Percentiles rank a stretch among this genome's conserved stretches.
Evolutionary conservation across 2,329 filamentous ascomycete genomes (phyloP).

Genomic region (Diaporthe citri): DNA sequence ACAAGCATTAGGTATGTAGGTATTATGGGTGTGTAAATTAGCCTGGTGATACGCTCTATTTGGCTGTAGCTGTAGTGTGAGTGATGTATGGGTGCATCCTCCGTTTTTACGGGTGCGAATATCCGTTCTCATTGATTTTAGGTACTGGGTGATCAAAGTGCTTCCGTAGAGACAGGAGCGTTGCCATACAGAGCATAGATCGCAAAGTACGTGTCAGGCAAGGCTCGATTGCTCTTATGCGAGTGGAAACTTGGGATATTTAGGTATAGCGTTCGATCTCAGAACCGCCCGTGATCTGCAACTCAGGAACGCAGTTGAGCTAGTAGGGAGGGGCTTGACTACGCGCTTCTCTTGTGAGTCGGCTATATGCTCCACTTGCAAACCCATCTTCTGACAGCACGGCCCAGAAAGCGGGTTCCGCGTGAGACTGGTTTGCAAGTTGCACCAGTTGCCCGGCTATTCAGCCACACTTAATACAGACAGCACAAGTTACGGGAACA

Average conservation of each 20-base stretch:
- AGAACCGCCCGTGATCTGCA: background rate
- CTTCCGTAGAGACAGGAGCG: background rate
- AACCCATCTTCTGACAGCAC: background rate
- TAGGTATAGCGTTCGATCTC: background rate
- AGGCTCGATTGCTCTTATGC: background rate
- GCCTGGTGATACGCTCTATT: no score
- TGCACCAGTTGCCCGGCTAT: background rate
- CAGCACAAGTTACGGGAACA: background rate
- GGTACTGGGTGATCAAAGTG: background rate
- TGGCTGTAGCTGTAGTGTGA: no score
- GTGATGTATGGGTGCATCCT: no score
- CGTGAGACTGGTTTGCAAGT: constrained; percentile 16
- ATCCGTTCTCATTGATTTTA: no score
- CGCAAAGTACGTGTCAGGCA: no score
- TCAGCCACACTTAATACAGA: background rate
- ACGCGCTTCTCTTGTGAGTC: background rate
- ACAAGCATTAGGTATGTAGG: no score
- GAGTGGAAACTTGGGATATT: background rate
- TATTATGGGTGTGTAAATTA: no score
- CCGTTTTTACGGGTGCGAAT: no score
- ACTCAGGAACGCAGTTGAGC: background rate
- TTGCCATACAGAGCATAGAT: no score
- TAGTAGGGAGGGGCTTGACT: no score
- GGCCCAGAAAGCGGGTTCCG: background rate
- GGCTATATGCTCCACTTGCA: constrained; percentile 37